A percentile compares a stretch with the other conserved stretches of the same genome.
phyloP scores from a whole-genome alignment of 352 stramenopile genomes.

The Phytophthora citricola region DNA sequence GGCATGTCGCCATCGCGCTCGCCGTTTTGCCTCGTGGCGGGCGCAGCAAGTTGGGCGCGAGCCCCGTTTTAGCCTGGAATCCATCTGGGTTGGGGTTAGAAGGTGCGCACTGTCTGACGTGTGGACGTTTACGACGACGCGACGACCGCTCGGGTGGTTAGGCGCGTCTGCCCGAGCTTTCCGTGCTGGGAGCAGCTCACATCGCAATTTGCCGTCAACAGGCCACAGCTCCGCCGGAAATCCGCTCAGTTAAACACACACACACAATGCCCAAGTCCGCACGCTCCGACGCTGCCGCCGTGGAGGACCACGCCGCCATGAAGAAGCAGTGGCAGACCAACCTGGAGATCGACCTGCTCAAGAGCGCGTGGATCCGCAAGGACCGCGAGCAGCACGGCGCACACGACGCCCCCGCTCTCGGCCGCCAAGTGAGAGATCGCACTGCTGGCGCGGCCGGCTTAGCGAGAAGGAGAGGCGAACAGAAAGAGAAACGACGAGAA shows the following conservation, averaged over 20 bases:
- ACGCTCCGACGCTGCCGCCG: slow-evolving; percentile 22
- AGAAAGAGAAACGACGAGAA: background rate
- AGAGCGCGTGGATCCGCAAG: slow-evolving; percentile 67
- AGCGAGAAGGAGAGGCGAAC: background rate
- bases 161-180: slow-evolving; percentile 26
- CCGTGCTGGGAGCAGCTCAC: slow-evolving; percentile 24
- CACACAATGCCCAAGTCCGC: slow-evolving; percentile 44
- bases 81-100: slow-evolving; percentile 35
- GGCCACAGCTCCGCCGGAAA: slow-evolving; percentile 3
- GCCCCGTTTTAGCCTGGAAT: slow-evolving; percentile 33
- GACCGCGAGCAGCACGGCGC: slow-evolving; percentile 54
- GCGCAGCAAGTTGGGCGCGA: slow-evolving; percentile 9
- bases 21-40: slow-evolving; percentile 17
- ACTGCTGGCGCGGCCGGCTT: background rate
- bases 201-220: slow-evolving; percentile 40
- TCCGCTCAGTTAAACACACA: background rate
- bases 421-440: slow-evolving; percentile 39
- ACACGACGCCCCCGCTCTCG: slow-evolving; percentile 36
- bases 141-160: slow-evolving; percentile 38
- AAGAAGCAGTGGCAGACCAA: slow-evolving; percentile 74
- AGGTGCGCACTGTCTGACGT: slow-evolving; percentile 39
- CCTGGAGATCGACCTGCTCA: slow-evolving; percentile 70
- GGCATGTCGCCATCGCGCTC: slow-evolving; percentile 27
- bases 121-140: slow-evolving; percentile 41
- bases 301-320: slow-evolving; percentile 57